These are phyloP conservation scores for Candida smagusa DNA, from an alignment of 1,139 yeast genomes.

Conservation along the genomic window DNA sequence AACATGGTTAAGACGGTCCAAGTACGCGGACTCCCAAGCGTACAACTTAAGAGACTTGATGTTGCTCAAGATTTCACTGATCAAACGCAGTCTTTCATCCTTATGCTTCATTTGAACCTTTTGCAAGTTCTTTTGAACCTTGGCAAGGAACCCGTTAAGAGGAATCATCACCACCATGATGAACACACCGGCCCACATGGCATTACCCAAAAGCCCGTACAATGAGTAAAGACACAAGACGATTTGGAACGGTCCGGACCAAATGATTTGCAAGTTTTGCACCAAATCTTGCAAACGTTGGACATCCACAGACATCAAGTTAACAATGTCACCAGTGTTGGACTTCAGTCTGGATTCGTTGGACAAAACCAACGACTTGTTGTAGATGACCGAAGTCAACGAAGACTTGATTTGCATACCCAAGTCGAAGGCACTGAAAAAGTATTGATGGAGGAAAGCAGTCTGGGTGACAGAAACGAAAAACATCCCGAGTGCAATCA, in stretches of 20 bases:
- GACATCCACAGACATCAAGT: constrained; percentile 94
- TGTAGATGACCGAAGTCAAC: constrained; percentile 73
- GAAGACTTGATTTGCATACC: constrained; percentile 90
- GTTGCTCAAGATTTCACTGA: constrained; percentile 85
- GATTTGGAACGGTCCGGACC: constrained; percentile 98
- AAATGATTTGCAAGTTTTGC: constrained; percentile 80
- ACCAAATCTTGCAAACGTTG: constrained; percentile 90
- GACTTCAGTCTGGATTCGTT: constrained; percentile 78
- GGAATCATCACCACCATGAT: constrained; percentile 86
- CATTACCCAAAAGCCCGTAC: constrained; percentile 73
- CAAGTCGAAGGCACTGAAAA: constrained; percentile 80
- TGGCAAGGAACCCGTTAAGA: constrained; percentile 70
- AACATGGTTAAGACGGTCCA: constrained; percentile 66
- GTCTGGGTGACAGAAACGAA: constrained; percentile 80
- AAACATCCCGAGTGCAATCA: constrained; percentile 84
- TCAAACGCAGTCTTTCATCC: constrained; percentile 51
- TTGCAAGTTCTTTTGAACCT: constrained; percentile 72
- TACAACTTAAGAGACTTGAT: constrained; percentile 89
- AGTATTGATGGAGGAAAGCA: constrained; percentile 84
- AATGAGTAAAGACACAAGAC: constrained; percentile 72
- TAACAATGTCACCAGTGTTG: constrained; percentile 95
- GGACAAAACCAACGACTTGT: constrained; percentile 76
- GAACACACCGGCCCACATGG: constrained; percentile 97
- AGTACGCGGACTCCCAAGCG: constrained; percentile 93
- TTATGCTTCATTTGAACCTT: constrained; percentile 48